These are phyloP conservation scores for Eustoma russellianum DNA, from an alignment of 257 asterid species.

Conservation along the genomic window DNA sequence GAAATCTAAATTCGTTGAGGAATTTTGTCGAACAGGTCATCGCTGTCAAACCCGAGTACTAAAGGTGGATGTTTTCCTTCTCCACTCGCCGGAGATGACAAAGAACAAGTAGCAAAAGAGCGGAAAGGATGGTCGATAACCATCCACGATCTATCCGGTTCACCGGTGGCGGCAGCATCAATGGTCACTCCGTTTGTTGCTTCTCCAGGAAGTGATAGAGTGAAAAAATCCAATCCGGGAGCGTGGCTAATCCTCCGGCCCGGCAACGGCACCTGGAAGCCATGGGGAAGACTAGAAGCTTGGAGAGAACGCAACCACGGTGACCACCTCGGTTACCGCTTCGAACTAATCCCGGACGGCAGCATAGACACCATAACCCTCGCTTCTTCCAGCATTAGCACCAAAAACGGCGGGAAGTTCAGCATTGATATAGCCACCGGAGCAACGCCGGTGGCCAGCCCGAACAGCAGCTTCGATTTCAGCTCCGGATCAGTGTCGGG, in stretches of 20 bases:
- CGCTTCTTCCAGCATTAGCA: slow-evolving; percentile 49
- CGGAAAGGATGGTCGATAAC: slow-evolving; percentile 98
- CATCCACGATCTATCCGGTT: slow-evolving; percentile 90
- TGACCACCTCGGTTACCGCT: slow-evolving; percentile 63
- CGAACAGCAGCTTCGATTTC: slow-evolving; percentile 74
- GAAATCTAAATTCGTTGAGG: background rate
- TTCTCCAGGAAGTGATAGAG: slow-evolving; percentile 64
- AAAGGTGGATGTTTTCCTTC: slow-evolving; percentile 53
- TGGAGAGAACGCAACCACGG: slow-evolving; percentile 50
- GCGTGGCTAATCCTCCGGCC: slow-evolving; percentile 97
- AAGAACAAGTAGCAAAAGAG: slow-evolving; percentile 35
- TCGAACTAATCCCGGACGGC: slow-evolving; percentile 81
- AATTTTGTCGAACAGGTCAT: slow-evolving; percentile 43
- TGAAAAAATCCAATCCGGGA: slow-evolving; percentile 80
- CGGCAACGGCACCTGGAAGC: slow-evolving; percentile 75
- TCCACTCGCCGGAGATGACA: slow-evolving; percentile 25
- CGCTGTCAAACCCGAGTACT: slow-evolving; percentile 59
- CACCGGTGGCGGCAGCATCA: slow-evolving; percentile 92
- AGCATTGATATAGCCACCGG: slow-evolving; percentile 69
- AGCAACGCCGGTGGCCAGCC: slow-evolving; percentile 66
- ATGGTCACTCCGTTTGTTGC: slow-evolving; percentile 97
- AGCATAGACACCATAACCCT: slow-evolving; percentile 59
- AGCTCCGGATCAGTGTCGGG: slow-evolving; percentile 49
- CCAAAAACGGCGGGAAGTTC: slow-evolving; percentile 61
- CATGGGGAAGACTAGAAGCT: slow-evolving; percentile 97